phyloP scores from a whole-genome alignment of 164 flowering plant genomes.

The Santalum album region DNA sequence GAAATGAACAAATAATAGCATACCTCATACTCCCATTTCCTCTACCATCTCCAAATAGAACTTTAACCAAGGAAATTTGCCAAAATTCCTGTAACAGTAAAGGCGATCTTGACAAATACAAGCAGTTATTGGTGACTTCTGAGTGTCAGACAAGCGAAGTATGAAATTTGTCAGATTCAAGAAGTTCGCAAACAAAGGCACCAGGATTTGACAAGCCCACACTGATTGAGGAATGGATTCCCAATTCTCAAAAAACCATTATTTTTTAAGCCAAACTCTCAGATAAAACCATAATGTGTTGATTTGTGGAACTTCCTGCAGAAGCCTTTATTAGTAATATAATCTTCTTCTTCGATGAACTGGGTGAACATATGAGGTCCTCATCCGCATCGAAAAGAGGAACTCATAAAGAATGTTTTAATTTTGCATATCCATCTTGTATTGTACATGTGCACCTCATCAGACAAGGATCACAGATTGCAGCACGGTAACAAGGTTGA shows the following conservation, averaged over 20 bases:
- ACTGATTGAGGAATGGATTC: not conserved
- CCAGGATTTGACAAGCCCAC: not conserved
- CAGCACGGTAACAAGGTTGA: not conserved
- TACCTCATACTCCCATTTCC: constrained; percentile 13
- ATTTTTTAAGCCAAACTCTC: constrained; percentile 1
- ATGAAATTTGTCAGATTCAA: constrained; percentile 1
- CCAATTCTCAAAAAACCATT: constrained; percentile 4
- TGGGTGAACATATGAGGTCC: not conserved
- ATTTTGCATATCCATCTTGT: not conserved
- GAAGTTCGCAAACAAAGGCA: not conserved
- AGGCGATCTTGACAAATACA: not conserved
- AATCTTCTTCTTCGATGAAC: not conserved
- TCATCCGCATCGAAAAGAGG: not conserved
- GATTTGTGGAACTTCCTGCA: not conserved
- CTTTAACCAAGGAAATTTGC: not conserved
- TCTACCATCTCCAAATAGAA: not conserved
- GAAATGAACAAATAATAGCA: not conserved
- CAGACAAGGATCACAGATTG: not conserved
- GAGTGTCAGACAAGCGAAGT: not conserved
- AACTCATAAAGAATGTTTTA: not conserved
- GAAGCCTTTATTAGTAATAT: not conserved
- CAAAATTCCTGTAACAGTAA: not conserved
- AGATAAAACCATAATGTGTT: not conserved
- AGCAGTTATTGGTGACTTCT: too few species aligned
- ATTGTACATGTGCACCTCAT: not conserved